Percentiles rank a stretch among this genome's conserved stretches.
Conservation (phyloP, 225 moss, liverwort and hornwort genomes). For the Neckera pumila region DNA sequence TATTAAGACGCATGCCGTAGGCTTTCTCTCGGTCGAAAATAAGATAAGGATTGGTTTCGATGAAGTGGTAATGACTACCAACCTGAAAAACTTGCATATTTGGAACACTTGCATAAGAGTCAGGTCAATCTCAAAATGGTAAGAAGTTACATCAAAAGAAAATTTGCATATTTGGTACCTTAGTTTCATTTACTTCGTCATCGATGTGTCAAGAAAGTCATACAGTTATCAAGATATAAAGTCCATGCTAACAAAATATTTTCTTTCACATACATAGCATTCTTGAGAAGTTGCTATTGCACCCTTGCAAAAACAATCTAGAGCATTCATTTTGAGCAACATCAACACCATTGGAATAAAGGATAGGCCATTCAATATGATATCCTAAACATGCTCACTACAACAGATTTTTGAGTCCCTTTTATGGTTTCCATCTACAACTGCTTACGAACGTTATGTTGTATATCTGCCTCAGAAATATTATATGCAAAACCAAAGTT, state of each 20-base stretch:
- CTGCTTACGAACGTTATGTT: neutral
- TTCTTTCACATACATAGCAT: too few species aligned
- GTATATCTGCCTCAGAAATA: neutral
- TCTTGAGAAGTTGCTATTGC: neutral
- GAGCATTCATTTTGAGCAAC: neutral
- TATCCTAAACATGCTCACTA: too few species aligned
- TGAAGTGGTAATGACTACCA: conserved; percentile 95
- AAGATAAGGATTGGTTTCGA: conserved; percentile 82
- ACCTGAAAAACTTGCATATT: conserved; percentile 23
- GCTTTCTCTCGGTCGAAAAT: conserved; percentile 81
- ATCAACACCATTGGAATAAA: too few species aligned
- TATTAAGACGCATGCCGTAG: conserved; percentile 83
- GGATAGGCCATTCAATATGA: neutral
- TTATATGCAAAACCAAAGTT: neutral
- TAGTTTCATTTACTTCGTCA: neutral
- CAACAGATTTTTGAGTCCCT: neutral
- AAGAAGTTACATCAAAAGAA: neutral
- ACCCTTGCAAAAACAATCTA: neutral
- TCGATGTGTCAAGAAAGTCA: neutral
- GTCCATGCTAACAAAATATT: neutral
- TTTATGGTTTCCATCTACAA: neutral
- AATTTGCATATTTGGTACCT: neutral
- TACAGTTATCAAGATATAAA: neutral
- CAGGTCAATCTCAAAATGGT: neutral
- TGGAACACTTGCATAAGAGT: neutral